phyloP scores from a whole-genome alignment of 192 early-diverging fungal genomes.

The Rhizophlyctis rosea region DNA sequence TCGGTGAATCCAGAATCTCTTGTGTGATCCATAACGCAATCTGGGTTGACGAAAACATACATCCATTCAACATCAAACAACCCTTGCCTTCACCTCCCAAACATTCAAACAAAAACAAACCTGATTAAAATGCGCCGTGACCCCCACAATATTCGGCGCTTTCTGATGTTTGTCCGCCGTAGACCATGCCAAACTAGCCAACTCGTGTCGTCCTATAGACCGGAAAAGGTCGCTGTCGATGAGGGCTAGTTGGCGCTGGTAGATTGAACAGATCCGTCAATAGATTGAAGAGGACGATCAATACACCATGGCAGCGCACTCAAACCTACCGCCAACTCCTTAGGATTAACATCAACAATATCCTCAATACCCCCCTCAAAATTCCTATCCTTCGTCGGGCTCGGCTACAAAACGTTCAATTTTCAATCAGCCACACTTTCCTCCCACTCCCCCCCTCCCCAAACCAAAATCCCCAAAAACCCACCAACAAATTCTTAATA shows the following conservation, averaged over 20 bases:
- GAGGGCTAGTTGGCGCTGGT: slow-evolving; percentile 37
- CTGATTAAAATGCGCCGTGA: slow-evolving; percentile 43
- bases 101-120: no score
- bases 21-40: slow-evolving; percentile 39
- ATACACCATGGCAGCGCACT: not conserved
- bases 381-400: not conserved
- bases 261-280: not conserved
- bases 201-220: slow-evolving; percentile 28
- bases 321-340: slow-evolving; percentile 31
- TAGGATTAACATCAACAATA: slow-evolving; percentile 30
- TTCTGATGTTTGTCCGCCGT: slow-evolving; percentile 25
- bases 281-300: not conserved
- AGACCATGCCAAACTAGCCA: slow-evolving; percentile 39
- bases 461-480: no score
- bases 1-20: slow-evolving; percentile 31
- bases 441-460: no score
- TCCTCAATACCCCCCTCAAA: not conserved
- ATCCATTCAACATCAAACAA: no score
- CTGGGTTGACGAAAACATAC: no score
- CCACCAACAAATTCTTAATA: no score
- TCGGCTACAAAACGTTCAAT: not conserved
- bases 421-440: not conserved
- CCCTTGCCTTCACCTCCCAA: no score
- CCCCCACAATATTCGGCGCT: slow-evolving; percentile 36
- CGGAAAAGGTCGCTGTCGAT: slow-evolving; percentile 37